Conservation (phyloP, 2,329 filamentous ascomycete genomes). For the Nannizzia gypsea region DNA sequence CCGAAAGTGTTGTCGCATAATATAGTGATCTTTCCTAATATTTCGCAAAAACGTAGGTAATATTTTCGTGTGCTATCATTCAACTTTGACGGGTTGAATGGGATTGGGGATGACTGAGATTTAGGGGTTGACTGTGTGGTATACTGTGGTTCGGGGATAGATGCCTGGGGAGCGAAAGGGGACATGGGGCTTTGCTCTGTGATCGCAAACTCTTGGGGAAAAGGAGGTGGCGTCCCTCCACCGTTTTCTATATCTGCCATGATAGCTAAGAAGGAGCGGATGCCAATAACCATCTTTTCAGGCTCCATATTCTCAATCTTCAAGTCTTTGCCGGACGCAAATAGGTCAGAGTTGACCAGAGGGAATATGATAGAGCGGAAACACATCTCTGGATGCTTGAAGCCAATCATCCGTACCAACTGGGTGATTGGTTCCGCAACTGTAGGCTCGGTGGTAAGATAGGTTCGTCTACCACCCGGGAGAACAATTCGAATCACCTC, state of each 20-base stretch:
- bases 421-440: conserved; percentile 85
- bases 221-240: conserved; percentile 64
- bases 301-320: conserved; percentile 89
- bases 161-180: conserved; percentile 5
- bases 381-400: conserved; percentile 85
- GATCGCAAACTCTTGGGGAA: conserved; percentile 53
- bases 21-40: conserved; percentile 88
- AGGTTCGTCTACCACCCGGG: conserved; percentile 64
- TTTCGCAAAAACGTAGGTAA: conserved; percentile 85
- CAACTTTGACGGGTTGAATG: conserved; percentile 50
- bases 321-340: conserved; percentile 62
- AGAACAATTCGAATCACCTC: conserved; percentile 79
- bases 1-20: conserved; percentile 96
- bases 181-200: conserved; percentile 13
- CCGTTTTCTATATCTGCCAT: conserved; percentile 86
- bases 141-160: conserved; percentile 1
- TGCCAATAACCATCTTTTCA: conserved; percentile 94
- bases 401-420: conserved; percentile 86
- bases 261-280: conserved; percentile 82
- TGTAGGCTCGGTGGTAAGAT: conserved; percentile 70
- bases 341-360: conserved; percentile 83
- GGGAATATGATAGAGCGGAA: conserved; percentile 91
- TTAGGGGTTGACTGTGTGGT: conserved; percentile 33
- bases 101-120: conserved; percentile 29
- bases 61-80: conserved; percentile 70